Conservation (phyloP, 257 asterid genomes). For the Ophiorrhiza pumila region DNA sequence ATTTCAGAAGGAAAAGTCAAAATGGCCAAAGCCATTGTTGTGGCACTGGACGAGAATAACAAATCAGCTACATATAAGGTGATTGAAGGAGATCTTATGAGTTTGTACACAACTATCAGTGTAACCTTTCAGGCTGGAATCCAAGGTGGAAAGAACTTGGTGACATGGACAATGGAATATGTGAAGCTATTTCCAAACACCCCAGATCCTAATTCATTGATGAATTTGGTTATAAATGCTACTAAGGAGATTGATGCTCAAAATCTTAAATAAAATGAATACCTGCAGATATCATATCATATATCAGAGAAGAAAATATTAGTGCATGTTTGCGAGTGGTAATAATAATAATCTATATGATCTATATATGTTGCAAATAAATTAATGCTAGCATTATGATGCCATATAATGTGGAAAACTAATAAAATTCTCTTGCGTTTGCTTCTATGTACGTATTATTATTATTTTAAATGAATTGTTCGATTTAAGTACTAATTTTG, state of each 20-base stretch:
- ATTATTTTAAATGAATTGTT: no score
- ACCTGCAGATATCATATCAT: no score
- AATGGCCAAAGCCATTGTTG: not conserved
- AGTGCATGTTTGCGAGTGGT: no score
- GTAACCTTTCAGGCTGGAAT: not conserved
- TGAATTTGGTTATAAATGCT: not conserved
- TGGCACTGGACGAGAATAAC: slow-evolving; percentile 1
- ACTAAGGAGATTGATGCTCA: not conserved
- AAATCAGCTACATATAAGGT: not conserved
- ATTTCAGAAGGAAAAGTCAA: not conserved
- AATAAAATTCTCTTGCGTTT: no score
- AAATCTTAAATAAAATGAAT: not conserved
- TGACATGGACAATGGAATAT: not conserved
- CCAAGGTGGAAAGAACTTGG: slow-evolving; percentile 3
- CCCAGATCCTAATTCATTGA: not conserved
- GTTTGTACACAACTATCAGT: not conserved
- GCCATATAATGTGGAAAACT: no score
- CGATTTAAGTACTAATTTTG: no score
- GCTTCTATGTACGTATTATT: no score
- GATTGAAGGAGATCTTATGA: not conserved
- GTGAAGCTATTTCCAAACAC: slow-evolving; percentile 7
- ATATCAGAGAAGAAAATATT: no score
- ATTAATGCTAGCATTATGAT: no score
- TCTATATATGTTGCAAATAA: no score
- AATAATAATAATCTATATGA: no score